Conservation (phyloP, 164 flowering plant genomes). For the Nelumbo lutea region DNA sequence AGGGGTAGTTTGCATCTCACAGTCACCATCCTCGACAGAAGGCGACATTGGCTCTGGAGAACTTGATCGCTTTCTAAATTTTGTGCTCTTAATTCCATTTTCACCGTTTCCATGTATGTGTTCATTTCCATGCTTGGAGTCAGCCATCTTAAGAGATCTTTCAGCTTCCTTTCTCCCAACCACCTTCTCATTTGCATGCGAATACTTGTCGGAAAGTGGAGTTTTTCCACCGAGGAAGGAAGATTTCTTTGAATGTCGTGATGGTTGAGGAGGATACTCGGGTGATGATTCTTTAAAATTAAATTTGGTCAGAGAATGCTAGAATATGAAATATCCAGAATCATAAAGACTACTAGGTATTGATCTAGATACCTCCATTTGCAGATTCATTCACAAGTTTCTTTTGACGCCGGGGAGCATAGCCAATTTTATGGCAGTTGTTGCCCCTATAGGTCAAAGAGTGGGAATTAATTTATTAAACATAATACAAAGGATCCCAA, state of each 20-base stretch:
- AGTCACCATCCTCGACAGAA: constrained; percentile 26
- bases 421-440: constrained; percentile 70
- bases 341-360: no score
- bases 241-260: constrained; percentile 1
- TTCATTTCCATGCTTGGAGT: constrained; percentile 15
- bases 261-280: constrained; percentile 5
- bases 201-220: no score
- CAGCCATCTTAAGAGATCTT: neutral
- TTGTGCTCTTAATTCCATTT: constrained; percentile 2
- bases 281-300: constrained; percentile 11
- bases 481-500: neutral
- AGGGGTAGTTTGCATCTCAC: constrained; percentile 10
- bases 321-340: no score
- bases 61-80: constrained; percentile 10
- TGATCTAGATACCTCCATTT: constrained; percentile 27
- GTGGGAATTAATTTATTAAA: neutral
- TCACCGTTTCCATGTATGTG: constrained; percentile 10
- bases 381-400: constrained; percentile 17
- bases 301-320: no score
- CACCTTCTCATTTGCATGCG: no score
- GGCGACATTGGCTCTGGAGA: constrained; percentile 26
- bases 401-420: constrained; percentile 50
- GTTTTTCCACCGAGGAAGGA: neutral
- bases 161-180: neutral
- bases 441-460: constrained; percentile 34